Evolutionary conservation across 2,329 filamentous ascomycete genomes (phyloP), one percentile per base, ranked within the genome.

Genomic region (Lasiodiplodia gonubiensis): DNA sequence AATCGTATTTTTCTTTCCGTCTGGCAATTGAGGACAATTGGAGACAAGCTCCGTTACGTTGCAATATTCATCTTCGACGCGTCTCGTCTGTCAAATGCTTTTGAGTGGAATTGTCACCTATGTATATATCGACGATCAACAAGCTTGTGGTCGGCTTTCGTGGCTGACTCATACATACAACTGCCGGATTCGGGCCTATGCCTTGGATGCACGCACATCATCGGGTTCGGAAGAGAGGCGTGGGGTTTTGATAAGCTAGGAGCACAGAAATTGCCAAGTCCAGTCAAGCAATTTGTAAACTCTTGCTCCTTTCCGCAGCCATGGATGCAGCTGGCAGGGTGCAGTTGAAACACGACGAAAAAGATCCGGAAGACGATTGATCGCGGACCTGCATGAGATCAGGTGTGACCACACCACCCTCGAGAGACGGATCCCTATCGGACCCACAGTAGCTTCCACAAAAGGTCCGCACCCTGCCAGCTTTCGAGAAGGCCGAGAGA

Each of bases 361-460:
- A 63, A 35, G 30, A 37, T 18, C 30, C 59, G 59, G 59, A 63
- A 63, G 42, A 18, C n/a, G n/a, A 37, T 51, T n/a, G 27, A 51
- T 51, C 25, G 59, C 42, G 59, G 42, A 63, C 49, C 42, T 46
- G 37, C 59, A 51, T 61, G 59, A 51, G 59, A 51, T 63, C 59
- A 63, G 59, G 59, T 14, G 59, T 46, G 42, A 63, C 59, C 59
- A 63, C 59, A 63, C 59, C 59, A 63, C 59, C 46, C 27, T 63
- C 57, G 57, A 61, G 57, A 61, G 57, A 61, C 33, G 25, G 39
- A 35, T 49, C 59, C 59, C 46, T 63, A 63, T 21, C 46, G 12
- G 55, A n/a, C 59, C 59, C 59, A 63, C 59, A 63, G 25, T 51
- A 51, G 59, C 59, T 63, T 48, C 42, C 46, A 63, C 59, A 63